Percentiles rank a stretch among this genome's conserved stretches.
These are phyloP conservation scores for Collybia nuda DNA, from an alignment of 768 basidiomycete genomes.

Conservation along the genomic window DNA sequence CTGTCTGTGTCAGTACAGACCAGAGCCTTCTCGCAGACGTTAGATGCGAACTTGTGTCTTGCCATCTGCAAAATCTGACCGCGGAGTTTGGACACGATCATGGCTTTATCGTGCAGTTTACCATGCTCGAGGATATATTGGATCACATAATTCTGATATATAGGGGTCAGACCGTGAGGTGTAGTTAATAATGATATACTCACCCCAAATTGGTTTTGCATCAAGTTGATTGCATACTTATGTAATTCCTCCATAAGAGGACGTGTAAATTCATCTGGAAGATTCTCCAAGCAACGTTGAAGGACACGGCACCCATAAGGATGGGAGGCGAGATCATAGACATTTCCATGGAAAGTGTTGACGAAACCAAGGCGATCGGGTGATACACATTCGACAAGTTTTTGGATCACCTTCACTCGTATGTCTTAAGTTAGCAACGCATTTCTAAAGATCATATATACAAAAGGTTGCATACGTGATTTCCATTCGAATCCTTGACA, in stretches of 20 bases:
- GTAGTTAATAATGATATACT: conserved; percentile 24
- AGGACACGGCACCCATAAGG: conserved; percentile 94
- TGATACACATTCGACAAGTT: conserved; percentile 78
- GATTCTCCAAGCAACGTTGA: conserved; percentile 87
- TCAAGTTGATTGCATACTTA: conserved; percentile 64
- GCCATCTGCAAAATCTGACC: conserved; percentile 81
- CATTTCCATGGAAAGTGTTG: conserved; percentile 70
- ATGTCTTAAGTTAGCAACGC: conserved; percentile 3
- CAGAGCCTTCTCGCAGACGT: conserved; percentile 92
- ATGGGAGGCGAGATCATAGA: conserved; percentile 81
- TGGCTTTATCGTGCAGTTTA: conserved; percentile 60
- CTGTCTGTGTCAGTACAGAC: conserved; percentile 61
- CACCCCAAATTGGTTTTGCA: conserved; percentile 92
- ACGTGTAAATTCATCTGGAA: conserved; percentile 66
- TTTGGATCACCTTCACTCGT: conserved; percentile 72
- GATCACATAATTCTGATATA: conserved; percentile 83
- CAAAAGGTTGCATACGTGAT: conserved; percentile 69
- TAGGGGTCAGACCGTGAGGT: conserved; percentile 9
- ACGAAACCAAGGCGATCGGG: conserved; percentile 79
- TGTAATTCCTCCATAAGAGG: conserved; percentile 84
- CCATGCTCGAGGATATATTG: conserved; percentile 92
- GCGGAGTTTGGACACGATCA: conserved; percentile 66
- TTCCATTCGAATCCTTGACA: conserved; percentile 90
- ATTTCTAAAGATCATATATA: background rate
- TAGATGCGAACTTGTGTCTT: conserved; percentile 91